Conservation (phyloP, 2,329 filamentous ascomycete species). For the Ampelomyces quisqualis region DNA sequence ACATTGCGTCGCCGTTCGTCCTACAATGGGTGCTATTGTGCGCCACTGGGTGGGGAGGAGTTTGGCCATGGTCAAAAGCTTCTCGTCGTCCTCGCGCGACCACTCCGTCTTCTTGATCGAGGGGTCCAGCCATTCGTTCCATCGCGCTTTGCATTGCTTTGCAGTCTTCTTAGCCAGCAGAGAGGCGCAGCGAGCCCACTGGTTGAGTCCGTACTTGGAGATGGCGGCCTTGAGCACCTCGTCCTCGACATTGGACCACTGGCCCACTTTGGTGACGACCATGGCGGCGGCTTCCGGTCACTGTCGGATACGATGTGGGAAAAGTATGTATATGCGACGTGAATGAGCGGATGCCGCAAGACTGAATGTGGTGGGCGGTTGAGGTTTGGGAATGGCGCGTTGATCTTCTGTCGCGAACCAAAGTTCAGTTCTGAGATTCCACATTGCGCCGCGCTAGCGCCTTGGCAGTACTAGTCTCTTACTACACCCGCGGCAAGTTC, state of each 20-base stretch:
- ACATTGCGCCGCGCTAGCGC: slow-evolving; percentile 14
- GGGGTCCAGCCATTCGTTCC: slow-evolving; percentile 97
- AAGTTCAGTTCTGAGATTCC: slow-evolving; percentile 18
- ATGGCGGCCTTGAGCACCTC: slow-evolving; percentile 86
- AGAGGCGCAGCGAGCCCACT: slow-evolving; percentile 98
- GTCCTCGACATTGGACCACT: slow-evolving; percentile 64
- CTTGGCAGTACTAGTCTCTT: slow-evolving; percentile 18
- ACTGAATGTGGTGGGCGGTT: slow-evolving; percentile 14
- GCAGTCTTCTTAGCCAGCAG: slow-evolving; percentile 94
- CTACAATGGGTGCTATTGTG: slow-evolving; percentile 95
- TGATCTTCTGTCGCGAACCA: slow-evolving; percentile 19
- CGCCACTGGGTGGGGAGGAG: slow-evolving; percentile 99
- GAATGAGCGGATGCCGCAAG: slow-evolving; percentile 10
- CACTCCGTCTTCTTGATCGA: slow-evolving; percentile 98
- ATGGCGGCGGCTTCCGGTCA: slow-evolving; percentile 42
- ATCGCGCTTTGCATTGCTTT: slow-evolving; percentile 98
- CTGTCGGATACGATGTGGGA: not conserved
- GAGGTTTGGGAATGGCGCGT: slow-evolving; percentile 11
- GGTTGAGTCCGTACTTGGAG: slow-evolving; percentile 52
- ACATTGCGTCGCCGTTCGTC: slow-evolving; percentile 94
- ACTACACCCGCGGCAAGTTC: slow-evolving; percentile 5
- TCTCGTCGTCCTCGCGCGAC: slow-evolving; percentile 98
- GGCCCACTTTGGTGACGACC: slow-evolving; percentile 67
- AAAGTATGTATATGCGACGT: not conserved
- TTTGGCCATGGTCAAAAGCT: slow-evolving; percentile 92